These are phyloP conservation scores for Kwoniella newhampshirensis DNA, from an alignment of 768 basidiomycete species.

Conservation along the genomic window DNA sequence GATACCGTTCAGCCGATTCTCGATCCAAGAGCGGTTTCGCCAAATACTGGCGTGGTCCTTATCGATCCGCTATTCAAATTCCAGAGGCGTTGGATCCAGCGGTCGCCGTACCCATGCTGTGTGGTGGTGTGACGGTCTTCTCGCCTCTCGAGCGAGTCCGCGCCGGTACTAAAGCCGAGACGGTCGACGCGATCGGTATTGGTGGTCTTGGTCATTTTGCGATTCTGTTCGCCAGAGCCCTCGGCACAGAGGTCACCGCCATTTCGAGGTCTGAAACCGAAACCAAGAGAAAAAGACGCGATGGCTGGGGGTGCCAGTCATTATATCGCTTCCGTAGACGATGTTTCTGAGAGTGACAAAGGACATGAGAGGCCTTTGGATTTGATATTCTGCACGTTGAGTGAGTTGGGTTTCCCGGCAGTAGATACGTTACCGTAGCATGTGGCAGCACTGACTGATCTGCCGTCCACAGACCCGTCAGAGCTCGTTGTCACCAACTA, in stretches of 20 bases:
- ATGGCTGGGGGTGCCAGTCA: conserved; percentile 61
- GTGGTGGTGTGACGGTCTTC: conserved; percentile 64
- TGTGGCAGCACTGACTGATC: too few species aligned
- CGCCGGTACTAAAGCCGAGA: conserved; percentile 60
- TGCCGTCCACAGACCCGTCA: too few species aligned
- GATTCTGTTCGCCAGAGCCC: conserved; percentile 58
- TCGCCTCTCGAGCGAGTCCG: conserved; percentile 62
- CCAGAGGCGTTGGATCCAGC: conserved; percentile 60
- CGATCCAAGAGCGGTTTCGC: not conserved
- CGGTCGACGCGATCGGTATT: conserved; percentile 66
- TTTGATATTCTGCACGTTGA: too few species aligned
- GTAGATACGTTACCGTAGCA: too few species aligned
- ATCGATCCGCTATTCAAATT: conserved; percentile 62
- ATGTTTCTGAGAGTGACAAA: too few species aligned
- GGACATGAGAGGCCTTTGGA: too few species aligned
- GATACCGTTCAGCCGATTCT: too few species aligned
- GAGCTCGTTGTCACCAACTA: too few species aligned
- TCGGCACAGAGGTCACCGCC: conserved; percentile 62
- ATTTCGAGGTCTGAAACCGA: conserved; percentile 61
- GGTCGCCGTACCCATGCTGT: conserved; percentile 64
- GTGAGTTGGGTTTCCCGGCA: too few species aligned
- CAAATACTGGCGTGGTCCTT: conserved; percentile 1
- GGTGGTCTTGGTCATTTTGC: conserved; percentile 57
- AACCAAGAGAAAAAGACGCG: conserved; percentile 61
- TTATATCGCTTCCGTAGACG: conserved; percentile 58